Evolutionary conservation across 345 rosid genomes (phyloP), one percentile per base, ranked within the genome.

Genomic region (Clausena lansium): DNA sequence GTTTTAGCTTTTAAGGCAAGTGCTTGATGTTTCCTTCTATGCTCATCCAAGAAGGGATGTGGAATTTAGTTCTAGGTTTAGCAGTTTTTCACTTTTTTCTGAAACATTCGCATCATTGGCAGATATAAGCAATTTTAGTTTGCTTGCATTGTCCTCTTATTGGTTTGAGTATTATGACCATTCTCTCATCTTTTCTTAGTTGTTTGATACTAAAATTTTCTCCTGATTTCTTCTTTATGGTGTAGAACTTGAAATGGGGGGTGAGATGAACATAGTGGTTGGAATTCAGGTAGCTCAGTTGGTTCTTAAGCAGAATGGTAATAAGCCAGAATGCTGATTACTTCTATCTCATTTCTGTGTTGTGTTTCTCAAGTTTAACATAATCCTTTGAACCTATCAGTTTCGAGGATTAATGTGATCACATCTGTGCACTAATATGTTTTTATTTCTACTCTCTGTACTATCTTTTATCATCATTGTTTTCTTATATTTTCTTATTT

Each of bases 211-310:
- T 75, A 9, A 61, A 28, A 11, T 6, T 71, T 62, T 13, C 38
- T 52, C 47, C 2, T 11, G 7, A 74, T 36, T 54, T 63, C 67
- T 58, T 39, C 45, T 25, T 33, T 64, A 30, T 65, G 39, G 28
- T 79, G 45, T 78, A 97, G 99, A 93, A 47, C 88, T 97, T 67
- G 97, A 91, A 77, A 87, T 94, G 30, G 99, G 99, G 11, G 98
- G 98, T 67, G 98, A 94, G 86, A 83, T 93, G 86, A 90, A 97
- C 87, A 71, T 94, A 75, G 90, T 94, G 10, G 89, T 95, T 19
- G 97, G 92, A 7, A 88, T 96, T 67, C 98, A 90, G 91, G 86
- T 96, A 80, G 99, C 99, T 74, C 98, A 96, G 77, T 80, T 97
- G 67, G 98, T 98, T 85, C 98, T 97, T 76, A 97, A 93, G 89